Evolutionary conservation across 225 moss, liverwort and hornwort genomes (phyloP).

Genomic region (Takakia lepidozioides): DNA sequence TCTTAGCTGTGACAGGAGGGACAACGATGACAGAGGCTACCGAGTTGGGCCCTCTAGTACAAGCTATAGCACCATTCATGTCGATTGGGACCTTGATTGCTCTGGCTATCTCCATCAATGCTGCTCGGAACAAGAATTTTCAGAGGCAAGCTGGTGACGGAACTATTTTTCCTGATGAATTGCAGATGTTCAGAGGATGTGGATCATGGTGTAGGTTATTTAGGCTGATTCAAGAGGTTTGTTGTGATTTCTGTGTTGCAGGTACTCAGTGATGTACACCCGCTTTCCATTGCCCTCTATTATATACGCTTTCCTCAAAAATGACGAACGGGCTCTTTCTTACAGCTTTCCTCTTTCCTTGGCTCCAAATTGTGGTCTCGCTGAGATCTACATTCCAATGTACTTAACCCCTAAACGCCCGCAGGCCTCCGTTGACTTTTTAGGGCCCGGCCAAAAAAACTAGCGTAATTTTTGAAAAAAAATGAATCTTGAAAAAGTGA

Average conservation of each 20-base stretch:
- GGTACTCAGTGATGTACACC: constrained; percentile 12
- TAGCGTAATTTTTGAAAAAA: too few species aligned
- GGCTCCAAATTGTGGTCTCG: background rate
- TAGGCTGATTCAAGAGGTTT: too few species aligned
- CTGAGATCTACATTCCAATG: constrained; percentile 7
- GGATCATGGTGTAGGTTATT: background rate
- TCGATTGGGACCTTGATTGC: constrained; percentile 6
- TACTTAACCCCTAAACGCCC: too few species aligned
- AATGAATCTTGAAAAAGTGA: too few species aligned
- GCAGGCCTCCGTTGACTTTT: too few species aligned
- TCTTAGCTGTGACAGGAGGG: constrained; percentile 17
- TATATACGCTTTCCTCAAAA: background rate
- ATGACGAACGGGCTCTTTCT: background rate
- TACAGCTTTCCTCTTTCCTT: constrained; percentile 1
- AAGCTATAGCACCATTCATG: background rate
- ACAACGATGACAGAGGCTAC: constrained; percentile 8
- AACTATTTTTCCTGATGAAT: background rate
- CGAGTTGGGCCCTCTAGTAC: constrained; percentile 19
- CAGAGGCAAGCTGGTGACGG: constrained; percentile 6
- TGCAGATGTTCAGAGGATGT: background rate
- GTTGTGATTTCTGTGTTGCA: constrained; percentile 3
- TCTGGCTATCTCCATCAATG: constrained; percentile 16
- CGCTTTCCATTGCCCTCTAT: background rate
- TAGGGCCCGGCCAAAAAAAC: too few species aligned
- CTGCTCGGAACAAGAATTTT: constrained; percentile 20